These are phyloP conservation scores for Kwoniella sp. DNA, from an alignment of 768 basidiomycete species.

Conservation along the genomic window DNA sequence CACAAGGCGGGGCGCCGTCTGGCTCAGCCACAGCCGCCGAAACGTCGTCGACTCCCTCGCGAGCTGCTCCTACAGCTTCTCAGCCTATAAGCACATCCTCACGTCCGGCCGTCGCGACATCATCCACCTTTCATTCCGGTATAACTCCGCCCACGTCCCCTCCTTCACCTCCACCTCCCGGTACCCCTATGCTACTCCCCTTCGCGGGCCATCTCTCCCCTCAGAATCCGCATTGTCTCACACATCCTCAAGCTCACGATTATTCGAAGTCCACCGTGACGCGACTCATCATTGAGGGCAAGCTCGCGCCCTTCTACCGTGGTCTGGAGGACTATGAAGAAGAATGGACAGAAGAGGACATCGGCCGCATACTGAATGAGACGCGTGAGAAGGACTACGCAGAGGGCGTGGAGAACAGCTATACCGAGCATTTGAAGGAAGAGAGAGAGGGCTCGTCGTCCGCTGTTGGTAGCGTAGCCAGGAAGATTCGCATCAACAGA, in stretches of 20 bases:
- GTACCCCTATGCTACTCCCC: slow-evolving; percentile 48
- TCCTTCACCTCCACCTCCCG: slow-evolving; percentile 46
- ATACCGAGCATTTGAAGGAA: slow-evolving; percentile 40
- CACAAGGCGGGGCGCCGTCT: slow-evolving; percentile 2
- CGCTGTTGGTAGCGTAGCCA: slow-evolving; percentile 29
- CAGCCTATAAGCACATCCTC: slow-evolving; percentile 13
- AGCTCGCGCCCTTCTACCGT: slow-evolving; percentile 92
- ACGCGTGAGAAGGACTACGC: slow-evolving; percentile 45
- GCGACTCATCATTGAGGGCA: slow-evolving; percentile 82
- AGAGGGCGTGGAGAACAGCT: slow-evolving; percentile 48
- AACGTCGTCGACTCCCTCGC: background rate
- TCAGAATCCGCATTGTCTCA: slow-evolving; percentile 50
- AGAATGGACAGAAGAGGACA: slow-evolving; percentile 83
- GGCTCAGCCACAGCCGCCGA: slow-evolving; percentile 2
- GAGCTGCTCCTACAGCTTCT: background rate
- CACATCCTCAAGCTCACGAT: slow-evolving; percentile 62
- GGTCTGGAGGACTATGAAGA: slow-evolving; percentile 92
- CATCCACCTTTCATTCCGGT: slow-evolving; percentile 38
- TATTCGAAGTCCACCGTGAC: slow-evolving; percentile 87
- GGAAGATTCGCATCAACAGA: slow-evolving; percentile 40
- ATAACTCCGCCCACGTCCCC: slow-evolving; percentile 38
- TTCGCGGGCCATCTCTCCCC: slow-evolving; percentile 53
- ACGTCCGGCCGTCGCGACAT: background rate
- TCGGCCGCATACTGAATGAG: slow-evolving; percentile 55
- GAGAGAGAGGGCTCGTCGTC: slow-evolving; percentile 22